Evolutionary conservation across 164 flowering plant species (phyloP).

Genomic region (Kalanchoe fedtschenkoi): DNA sequence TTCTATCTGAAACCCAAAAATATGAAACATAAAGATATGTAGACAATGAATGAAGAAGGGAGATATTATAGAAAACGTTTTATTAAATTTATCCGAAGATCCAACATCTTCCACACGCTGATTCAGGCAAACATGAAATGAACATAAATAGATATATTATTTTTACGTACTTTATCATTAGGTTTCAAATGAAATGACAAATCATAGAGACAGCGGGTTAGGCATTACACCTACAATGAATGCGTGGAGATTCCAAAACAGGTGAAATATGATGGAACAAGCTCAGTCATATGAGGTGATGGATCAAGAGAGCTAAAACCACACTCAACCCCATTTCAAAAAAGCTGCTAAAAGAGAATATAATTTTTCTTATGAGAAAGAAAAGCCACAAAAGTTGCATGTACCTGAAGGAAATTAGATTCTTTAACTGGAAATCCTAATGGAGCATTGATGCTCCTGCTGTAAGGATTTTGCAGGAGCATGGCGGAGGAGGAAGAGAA

Average conservation of each 20-base stretch:
- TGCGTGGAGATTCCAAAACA: background rate
- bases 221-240: no score
- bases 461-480: slow-evolving; percentile 19
- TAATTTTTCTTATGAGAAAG: background rate
- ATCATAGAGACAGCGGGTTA: no score
- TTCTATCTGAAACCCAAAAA: no score
- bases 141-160: no score
- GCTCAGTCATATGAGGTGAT: background rate
- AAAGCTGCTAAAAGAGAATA: background rate
- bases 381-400: slow-evolving; percentile 3
- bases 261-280: background rate
- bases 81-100: no score
- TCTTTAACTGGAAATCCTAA: slow-evolving; percentile 22
- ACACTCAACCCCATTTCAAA: slow-evolving; percentile 13
- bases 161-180: no score
- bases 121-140: no score
- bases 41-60: no score
- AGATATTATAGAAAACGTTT: no score
- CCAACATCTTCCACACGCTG: no score
- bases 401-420: slow-evolving; percentile 37
- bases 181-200: no score
- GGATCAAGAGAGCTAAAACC: slow-evolving; percentile 9
- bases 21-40: no score
- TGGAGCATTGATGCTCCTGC: slow-evolving; percentile 14
- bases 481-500: background rate